A percentile compares a stretch with the other conserved stretches of the same genome.
Evolutionary conservation across 805 yeast species (phyloP).

Genomic region (Ogataea philodendri): DNA sequence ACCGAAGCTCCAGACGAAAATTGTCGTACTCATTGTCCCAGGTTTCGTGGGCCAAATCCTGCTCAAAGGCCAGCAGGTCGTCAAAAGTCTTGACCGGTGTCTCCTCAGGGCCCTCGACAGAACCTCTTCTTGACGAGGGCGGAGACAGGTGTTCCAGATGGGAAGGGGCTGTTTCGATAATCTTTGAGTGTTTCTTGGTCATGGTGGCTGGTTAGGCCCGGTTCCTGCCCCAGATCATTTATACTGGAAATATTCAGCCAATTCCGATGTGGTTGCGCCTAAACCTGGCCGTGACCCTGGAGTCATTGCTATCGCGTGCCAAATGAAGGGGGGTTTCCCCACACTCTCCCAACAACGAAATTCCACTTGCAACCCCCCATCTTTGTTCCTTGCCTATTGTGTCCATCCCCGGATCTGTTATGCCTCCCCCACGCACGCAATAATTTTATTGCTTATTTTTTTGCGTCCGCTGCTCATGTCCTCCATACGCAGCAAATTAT

Average conservation of each 20-base stretch:
- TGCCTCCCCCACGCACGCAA: not conserved
- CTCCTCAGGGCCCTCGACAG: constrained; percentile 22
- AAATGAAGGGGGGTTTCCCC: no score
- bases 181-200: constrained; percentile 22
- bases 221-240: not conserved
- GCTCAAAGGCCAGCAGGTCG: constrained; percentile 57
- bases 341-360: no score
- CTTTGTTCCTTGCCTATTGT: not conserved
- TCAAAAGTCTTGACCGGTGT: constrained; percentile 44
- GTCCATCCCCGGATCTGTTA: no score
- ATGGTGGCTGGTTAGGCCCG: constrained; percentile 6
- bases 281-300: not conserved
- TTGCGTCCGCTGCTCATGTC: constrained; percentile 1
- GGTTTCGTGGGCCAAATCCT: constrained; percentile 56
- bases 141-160: constrained; percentile 30
- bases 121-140: constrained; percentile 14
- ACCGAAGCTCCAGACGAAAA: constrained; percentile 21
- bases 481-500: constrained; percentile 9
- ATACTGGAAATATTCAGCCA: constrained; percentile 3
- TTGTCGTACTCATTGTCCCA: constrained; percentile 29
- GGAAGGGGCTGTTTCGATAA: constrained; percentile 31
- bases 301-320: no score
- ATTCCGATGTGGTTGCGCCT: constrained; percentile 3
- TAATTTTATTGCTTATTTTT: not conserved
- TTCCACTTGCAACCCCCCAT: no score